These are phyloP conservation scores for Alternaria gaisen DNA, from an alignment of 2,329 filamentous ascomycete species.

Conservation along the genomic window DNA sequence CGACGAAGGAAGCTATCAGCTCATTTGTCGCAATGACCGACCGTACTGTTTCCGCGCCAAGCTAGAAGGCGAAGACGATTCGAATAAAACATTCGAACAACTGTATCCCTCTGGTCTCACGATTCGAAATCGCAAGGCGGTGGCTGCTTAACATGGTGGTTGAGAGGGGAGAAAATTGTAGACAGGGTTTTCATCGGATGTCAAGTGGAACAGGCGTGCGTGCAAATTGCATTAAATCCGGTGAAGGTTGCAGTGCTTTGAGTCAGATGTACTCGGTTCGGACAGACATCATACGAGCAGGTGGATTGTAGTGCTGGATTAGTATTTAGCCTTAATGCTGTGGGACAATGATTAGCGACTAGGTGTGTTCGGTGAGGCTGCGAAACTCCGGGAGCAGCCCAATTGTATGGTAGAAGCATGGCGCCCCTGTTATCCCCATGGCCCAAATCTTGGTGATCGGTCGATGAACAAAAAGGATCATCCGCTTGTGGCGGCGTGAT, in stretches of 20 bases:
- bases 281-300: neutral
- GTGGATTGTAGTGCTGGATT: neutral
- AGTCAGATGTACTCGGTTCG: neutral
- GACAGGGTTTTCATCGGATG: neutral
- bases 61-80: slow-evolving; percentile 10
- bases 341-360: neutral
- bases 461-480: slow-evolving; percentile 8
- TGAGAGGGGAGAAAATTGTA: neutral
- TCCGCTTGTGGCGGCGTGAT: neutral
- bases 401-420: neutral
- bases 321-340: neutral
- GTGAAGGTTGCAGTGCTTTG: neutral
- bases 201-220: neutral
- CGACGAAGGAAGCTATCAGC: slow-evolving; percentile 31
- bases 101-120: slow-evolving; percentile 35
- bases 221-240: neutral
- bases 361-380: neutral
- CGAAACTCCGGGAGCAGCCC: neutral
- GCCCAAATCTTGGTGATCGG: slow-evolving; percentile 8
- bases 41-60: slow-evolving; percentile 38
- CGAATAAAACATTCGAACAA: slow-evolving; percentile 31
- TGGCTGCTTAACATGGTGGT: slow-evolving; percentile 42
- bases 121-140: slow-evolving; percentile 54
- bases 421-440: slow-evolving; percentile 1
- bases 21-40: slow-evolving; percentile 29